phyloP scores from a whole-genome alignment of 1,284 basidiomycete genomes.

The Ustilago curta region DNA sequence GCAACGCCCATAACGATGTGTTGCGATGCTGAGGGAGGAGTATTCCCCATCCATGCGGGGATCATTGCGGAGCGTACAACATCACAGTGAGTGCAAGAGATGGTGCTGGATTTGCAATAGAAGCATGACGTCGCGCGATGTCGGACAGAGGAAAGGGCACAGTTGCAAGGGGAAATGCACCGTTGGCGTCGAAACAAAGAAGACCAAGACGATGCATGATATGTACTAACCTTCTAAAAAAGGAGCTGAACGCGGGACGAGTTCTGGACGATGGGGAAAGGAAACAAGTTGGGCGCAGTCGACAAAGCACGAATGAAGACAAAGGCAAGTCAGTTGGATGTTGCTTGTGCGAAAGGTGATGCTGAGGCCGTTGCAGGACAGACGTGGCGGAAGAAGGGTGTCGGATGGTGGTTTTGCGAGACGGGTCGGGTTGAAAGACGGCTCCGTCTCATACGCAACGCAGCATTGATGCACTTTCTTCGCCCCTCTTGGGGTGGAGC shows the following conservation, averaged over 20 bases:
- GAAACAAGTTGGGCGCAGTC: slow-evolving; percentile 3
- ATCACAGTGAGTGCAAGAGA: neutral
- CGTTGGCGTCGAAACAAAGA: neutral
- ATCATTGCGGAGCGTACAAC: neutral
- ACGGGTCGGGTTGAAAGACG: neutral
- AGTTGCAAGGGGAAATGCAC: neutral
- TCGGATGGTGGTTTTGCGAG: neutral
- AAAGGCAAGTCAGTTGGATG: slow-evolving; percentile 28
- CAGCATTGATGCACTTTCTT: slow-evolving; percentile 1
- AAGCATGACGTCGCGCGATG: neutral
- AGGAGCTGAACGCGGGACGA: slow-evolving; percentile 38
- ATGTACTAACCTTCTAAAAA: slow-evolving; percentile 46
- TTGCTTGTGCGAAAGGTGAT: slow-evolving; percentile 1
- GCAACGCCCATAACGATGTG: neutral
- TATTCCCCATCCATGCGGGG: neutral
- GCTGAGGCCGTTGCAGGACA: neutral
- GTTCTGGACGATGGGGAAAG: slow-evolving; percentile 10
- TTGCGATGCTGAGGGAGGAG: neutral
- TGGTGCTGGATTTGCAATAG: neutral
- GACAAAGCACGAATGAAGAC: slow-evolving; percentile 6
- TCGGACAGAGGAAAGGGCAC: neutral
- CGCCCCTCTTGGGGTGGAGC: neutral
- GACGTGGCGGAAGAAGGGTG: neutral
- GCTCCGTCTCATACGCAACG: slow-evolving; percentile 3
- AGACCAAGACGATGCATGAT: neutral